Conservation (phyloP, 2,329 filamentous ascomycete genomes). For the Sporothrix sp. region DNA sequence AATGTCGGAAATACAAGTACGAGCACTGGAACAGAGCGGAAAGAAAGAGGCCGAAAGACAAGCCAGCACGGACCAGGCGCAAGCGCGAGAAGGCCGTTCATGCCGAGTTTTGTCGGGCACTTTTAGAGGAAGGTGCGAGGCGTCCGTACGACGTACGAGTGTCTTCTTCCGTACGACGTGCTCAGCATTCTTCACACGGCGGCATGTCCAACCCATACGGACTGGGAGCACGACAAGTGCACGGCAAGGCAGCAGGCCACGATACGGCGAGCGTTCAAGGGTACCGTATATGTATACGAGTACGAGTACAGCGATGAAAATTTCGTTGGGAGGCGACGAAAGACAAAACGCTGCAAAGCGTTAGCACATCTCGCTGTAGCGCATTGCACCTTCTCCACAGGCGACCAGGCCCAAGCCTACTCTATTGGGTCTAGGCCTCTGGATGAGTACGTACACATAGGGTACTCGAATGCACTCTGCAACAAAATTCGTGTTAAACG, state of each 20-base stretch:
- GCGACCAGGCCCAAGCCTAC: no score
- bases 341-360: not conserved
- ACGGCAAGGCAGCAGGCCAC: not conserved
- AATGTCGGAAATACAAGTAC: not conserved
- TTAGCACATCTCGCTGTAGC: not conserved
- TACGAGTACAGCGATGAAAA: no score
- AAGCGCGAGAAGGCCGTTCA: not conserved
- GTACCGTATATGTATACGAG: not conserved
- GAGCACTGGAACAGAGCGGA: not conserved
- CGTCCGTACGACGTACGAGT: no score
- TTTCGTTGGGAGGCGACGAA: conserved; percentile 3
- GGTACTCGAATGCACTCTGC: not conserved
- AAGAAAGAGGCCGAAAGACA: not conserved
- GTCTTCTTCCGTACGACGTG: no score
- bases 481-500: no score
- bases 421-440: conserved; percentile 8
- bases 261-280: not conserved
- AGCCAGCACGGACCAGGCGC: conserved; percentile 4
- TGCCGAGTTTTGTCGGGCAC: not conserved
- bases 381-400: not conserved
- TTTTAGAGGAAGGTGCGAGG: not conserved
- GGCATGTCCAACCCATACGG: not conserved
- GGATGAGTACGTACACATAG: no score
- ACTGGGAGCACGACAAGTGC: not conserved
- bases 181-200: no score